Evolutionary conservation across 352 stramenopile genomes (phyloP).

Genomic region (Globisporangium paroecandrum): DNA sequence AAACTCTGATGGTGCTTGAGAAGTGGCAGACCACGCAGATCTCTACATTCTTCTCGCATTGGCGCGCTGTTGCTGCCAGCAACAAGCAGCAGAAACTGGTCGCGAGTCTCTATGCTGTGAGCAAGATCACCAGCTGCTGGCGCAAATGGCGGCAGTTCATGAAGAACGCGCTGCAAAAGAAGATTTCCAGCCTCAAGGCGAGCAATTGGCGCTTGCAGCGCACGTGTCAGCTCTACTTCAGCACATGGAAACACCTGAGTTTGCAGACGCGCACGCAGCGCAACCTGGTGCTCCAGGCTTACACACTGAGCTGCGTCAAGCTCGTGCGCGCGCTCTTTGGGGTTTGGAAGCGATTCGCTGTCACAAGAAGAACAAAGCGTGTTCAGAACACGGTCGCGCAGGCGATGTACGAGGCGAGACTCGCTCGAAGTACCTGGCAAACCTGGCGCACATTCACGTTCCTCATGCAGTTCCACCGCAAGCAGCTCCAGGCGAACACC

Average conservation of each 20-base stretch:
- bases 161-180: neutral
- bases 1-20: conserved; percentile 26
- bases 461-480: conserved; percentile 23
- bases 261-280: conserved; percentile 11
- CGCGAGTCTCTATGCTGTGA: neutral
- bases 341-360: conserved; percentile 28
- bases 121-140: conserved; percentile 3
- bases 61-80: neutral
- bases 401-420: conserved; percentile 18
- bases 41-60: neutral
- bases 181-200: neutral
- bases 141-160: conserved; percentile 6
- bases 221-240: conserved; percentile 12
- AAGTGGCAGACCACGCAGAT: conserved; percentile 25
- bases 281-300: conserved; percentile 24
- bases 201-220: neutral
- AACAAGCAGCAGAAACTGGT: neutral
- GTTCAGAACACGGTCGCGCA: conserved; percentile 26
- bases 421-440: conserved; percentile 12
- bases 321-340: conserved; percentile 25
- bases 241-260: conserved; percentile 22
- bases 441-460: conserved; percentile 29
- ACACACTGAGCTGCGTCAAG: conserved; percentile 27
- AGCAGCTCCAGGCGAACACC: conserved; percentile 46
- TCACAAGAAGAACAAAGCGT: conserved; percentile 18